Evolutionary conservation across 805 yeast species (phyloP), one percentile per base, ranked within the genome.

Genomic region (Komagataella ulmi): DNA sequence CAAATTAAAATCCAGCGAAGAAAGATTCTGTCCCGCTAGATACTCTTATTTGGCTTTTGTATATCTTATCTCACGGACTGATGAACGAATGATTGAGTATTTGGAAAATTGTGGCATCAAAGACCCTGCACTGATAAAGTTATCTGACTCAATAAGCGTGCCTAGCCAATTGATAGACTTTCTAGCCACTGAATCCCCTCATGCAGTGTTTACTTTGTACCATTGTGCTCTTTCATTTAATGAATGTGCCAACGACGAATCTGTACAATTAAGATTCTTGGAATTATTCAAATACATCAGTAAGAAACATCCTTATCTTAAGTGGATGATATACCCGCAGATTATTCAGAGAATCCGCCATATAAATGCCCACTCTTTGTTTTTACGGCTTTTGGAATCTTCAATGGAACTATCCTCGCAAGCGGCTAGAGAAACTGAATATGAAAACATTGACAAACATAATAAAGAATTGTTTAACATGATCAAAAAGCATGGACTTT

Each of bases 141-240:
- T 75, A 23, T 65, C 61, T 45, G 68, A 65, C 1, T 61, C 63
- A 12, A 59, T 61, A 18, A 62, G 59, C n/a, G 58, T 74, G 7
- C 81, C 82, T 7, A 59, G 60, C 24, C 30, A 52, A 2, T 52
- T 73, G 36, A 54, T 66, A 8, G 66, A 62, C 51, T 63, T 68
- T 48, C 50, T 57, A 24, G 7, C 40, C 2, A 12, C 46, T 5
- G 54, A 45, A 10, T 36, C 55, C 3, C 52, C 50, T 43, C 49
- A 40, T 7, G 54, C 58, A 3, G 14, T 53, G 18, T 44, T 49
- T 21, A 49, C 56, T 2, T 46, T 53, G 48, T 18, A 45, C 45
- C 50, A 47, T 8, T 51, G 49, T 17, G 46, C 56, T 7, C 24
- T 43, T n/a, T 52, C 24, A 18, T 36, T 54, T 43, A 24, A n/a